Percentiles rank a stretch among this genome's conserved stretches.
These are phyloP conservation scores for Daldinia sp. DNA, from an alignment of 2,329 filamentous ascomycete species.

Conservation along the genomic window DNA sequence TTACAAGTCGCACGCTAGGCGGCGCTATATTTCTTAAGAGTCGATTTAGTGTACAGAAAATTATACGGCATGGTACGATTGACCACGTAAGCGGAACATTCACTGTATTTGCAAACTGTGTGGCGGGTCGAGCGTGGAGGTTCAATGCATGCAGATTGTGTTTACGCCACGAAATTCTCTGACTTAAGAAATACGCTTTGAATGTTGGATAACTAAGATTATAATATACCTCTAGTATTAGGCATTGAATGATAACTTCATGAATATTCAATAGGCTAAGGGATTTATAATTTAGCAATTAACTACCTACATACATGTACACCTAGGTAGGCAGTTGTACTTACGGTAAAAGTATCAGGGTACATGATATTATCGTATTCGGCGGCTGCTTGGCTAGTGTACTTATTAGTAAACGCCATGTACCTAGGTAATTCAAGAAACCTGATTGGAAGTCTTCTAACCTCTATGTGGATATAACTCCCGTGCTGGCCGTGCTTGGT, in stretches of 20 bases:
- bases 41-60: background rate
- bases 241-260: too few relatives aligned
- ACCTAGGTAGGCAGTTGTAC: background rate
- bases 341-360: background rate
- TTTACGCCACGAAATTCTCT: background rate
- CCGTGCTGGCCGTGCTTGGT: background rate
- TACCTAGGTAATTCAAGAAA: background rate
- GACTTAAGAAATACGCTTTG: background rate
- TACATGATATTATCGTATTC: background rate
- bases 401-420: background rate
- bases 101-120: background rate
- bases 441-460: constrained; percentile 7
- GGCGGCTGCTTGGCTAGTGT: background rate
- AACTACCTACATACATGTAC: background rate
- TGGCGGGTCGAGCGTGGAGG: background rate
- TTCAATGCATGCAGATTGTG: background rate
- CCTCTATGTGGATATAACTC: constrained; percentile 8
- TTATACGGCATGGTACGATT: background rate
- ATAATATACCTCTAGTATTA: too few relatives aligned
- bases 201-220: background rate
- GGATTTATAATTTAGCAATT: background rate
- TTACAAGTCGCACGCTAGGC: background rate
- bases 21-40: background rate
- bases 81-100: background rate
- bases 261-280: too few relatives aligned